Conservation (phyloP, 208 protist species). For the Herpetomonas samuelpessoai region DNA sequence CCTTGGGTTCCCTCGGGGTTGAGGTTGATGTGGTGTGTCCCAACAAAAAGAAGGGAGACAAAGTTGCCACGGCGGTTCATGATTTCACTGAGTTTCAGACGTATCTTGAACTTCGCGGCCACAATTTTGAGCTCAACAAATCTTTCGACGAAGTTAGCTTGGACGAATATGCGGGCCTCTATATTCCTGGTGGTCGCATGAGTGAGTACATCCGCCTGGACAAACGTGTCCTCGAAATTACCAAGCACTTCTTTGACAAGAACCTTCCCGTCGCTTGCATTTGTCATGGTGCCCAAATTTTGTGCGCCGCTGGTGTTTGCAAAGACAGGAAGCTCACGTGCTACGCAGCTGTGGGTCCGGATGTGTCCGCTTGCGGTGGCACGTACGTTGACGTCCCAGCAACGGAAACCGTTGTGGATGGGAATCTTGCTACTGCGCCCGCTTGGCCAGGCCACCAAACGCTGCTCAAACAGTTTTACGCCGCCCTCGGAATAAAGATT, state of each 20-base stretch:
- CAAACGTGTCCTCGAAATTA: slow-evolving; percentile 22
- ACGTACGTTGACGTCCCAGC: slow-evolving; percentile 26
- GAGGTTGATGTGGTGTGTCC: slow-evolving; percentile 29
- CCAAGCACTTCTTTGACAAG: slow-evolving; percentile 33
- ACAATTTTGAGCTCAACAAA: slow-evolving; percentile 38
- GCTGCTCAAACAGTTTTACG: slow-evolving; percentile 19
- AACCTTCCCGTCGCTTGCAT: slow-evolving; percentile 31
- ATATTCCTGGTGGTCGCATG: slow-evolving; percentile 29
- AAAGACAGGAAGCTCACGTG: slow-evolving; percentile 24
- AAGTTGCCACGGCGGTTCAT: slow-evolving; percentile 22
- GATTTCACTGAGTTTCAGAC: slow-evolving; percentile 33
- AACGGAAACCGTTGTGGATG: slow-evolving; percentile 34
- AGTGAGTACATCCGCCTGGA: slow-evolving; percentile 34
- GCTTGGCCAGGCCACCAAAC: slow-evolving; percentile 30
- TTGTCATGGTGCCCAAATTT: slow-evolving; percentile 31
- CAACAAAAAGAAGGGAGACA: slow-evolving; percentile 22
- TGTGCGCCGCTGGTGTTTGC: slow-evolving; percentile 24
- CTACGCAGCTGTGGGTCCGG: slow-evolving; percentile 31
- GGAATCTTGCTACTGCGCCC: slow-evolving; percentile 26
- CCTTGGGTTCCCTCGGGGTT: slow-evolving; percentile 24
- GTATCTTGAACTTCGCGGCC: slow-evolving; percentile 31
- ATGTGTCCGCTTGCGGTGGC: slow-evolving; percentile 21
- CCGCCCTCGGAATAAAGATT: slow-evolving; percentile 26
- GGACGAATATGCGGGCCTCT: slow-evolving; percentile 25
- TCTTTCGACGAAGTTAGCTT: slow-evolving; percentile 29